phyloP scores from a whole-genome alignment of 352 stramenopile genomes.

The Globisporangium emineosum region DNA sequence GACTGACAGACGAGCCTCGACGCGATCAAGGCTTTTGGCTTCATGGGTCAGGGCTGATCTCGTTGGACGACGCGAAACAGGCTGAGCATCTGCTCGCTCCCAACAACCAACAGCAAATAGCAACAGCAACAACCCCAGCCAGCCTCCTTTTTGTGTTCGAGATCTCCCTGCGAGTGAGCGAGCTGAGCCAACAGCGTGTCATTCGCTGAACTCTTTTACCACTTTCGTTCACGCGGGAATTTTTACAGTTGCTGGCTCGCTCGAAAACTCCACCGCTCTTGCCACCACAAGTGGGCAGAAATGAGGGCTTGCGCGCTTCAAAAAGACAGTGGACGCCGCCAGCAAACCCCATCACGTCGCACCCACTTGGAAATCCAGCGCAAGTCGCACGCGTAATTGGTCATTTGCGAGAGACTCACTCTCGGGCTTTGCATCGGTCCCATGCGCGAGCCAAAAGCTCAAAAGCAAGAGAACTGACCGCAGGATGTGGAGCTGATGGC shows the following conservation, averaged over 20 bases:
- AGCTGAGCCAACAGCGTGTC: no score
- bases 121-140: neutral
- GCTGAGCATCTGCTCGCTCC: neutral
- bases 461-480: no score
- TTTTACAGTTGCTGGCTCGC: no score
- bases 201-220: neutral
- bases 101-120: neutral
- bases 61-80: constrained; percentile 11
- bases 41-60: neutral
- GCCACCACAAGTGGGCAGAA: neutral
- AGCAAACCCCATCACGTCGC: no score
- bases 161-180: neutral
- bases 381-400: neutral
- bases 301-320: neutral
- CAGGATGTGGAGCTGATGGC: neutral
- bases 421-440: neutral
- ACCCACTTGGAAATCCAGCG: neutral
- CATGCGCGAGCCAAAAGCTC: no score
- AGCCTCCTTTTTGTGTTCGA: neutral
- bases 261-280: no score
- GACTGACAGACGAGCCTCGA: constrained; percentile 1
- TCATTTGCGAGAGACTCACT: neutral
- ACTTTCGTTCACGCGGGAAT: neutral
- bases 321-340: neutral
- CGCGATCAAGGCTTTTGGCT: neutral